Evolutionary conservation across 768 basidiomycete species (phyloP), one percentile per base, ranked within the genome.

Genomic region (Lyophyllum decastes): DNA sequence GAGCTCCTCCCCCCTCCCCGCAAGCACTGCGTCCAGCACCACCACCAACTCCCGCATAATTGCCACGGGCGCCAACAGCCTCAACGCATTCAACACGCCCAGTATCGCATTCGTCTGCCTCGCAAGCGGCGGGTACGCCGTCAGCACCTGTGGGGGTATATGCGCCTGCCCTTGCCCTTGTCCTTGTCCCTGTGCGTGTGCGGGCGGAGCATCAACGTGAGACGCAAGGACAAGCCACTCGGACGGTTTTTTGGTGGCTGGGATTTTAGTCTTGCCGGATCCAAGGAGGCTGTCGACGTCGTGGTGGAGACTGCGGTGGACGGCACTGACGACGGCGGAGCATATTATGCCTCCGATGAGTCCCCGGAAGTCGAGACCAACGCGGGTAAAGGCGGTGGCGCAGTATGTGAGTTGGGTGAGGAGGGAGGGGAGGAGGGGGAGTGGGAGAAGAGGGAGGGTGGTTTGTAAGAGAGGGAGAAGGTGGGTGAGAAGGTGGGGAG

Each of bases 391-490:
- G 0, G 95, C 94, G 17, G 87, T 85, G 8, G 94, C 87, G 69
- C 95, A 97, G 72, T 98, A 98, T 12, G 91, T 90, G 45, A 98
- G 82, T 65, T 98, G 96, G 0, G 95, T 96, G 57, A 97, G 84
- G 43, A 95, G 80, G 34, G 95, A 86, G 21, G 93, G 82, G 61
- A 96, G 80, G 22, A 91, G 76, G 19, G 89, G 66, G 14, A 88
- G 76, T 27, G 86, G 75, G 19, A 86, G 78, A 10, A 79, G 82
- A 0, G 87, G 83, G 16, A 97, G 81, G 49, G 86, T 81, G 8
- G 76, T 76, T 4, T 77, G 68, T 41, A 97, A 77, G 6, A 87
- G 72, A n/a, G 84, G 80, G 52, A 95, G 80, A 49, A 98, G 85
- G 51, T 86, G 78, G 2, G 79, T 78, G n/a, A 88, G 79, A 4